Base-by-base conservation (phyloP, 441 rosid genomes). In the Arabidopsis lyrata region DNA sequence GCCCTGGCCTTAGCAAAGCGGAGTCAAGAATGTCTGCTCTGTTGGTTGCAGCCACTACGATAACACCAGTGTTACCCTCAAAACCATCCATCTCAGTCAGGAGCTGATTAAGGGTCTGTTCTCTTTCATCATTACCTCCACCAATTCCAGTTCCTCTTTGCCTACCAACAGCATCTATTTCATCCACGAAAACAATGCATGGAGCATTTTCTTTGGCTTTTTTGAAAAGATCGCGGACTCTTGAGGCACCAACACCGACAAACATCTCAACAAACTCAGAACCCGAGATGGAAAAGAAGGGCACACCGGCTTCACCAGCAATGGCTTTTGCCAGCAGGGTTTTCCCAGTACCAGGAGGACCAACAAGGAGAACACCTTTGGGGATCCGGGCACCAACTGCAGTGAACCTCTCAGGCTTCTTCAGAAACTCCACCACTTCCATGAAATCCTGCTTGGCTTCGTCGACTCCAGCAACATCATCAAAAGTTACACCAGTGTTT, bases 231-330 rank as follows among this genome's bases (percentile, higher is more conserved):
- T 94, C 96, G 4, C 96, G 92, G 31, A 94, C 98, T 66, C 97
- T 82, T 55, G 98, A 94, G 20, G 97, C 98, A 83, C 98, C 98
- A 66, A 94, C 97, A 83, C 98, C 98, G 13, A 93, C 97, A 69
- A 91, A 94, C 98, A 91, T 94, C 87, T 94, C 98, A 75, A 94
- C 98, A 69, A 91, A 94, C 88, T 91, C 98, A 20, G 97, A 94
- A 74, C 98, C 96, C 0, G 98, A 94, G 68, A 94, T 91, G 56
- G 92, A 91, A 83, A 94, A 94, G 81, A 94, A 94, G 0, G 98
- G 98, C 34, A 94, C 96, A 50, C 97, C 97, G 8, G 97, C 99
- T 85, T 94, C 99, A 74, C 97, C 97, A 62, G 97, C 99, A 72
- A 94, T 94, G 70, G 97, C 98, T 79, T 94, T 91, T 68, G 98